phyloP scores from a whole-genome alignment of 371 early-diverging fungal genomes.

The Lichtheimia ornata region DNA sequence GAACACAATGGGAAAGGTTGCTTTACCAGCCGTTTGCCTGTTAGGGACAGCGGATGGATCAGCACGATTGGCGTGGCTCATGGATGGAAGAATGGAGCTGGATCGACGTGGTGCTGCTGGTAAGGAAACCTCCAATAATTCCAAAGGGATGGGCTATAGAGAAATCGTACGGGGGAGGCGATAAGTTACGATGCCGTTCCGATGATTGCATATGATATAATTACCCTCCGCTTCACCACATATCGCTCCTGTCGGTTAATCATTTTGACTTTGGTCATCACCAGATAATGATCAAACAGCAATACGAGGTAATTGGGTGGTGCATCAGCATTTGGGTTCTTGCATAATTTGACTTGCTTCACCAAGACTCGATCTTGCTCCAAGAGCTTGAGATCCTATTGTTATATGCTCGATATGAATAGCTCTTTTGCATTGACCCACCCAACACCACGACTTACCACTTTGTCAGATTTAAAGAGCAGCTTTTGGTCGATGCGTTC shows the following conservation, averaged over 20 bases:
- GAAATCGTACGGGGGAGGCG: neutral
- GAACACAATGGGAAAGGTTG: constrained; percentile 68
- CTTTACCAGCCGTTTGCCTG: constrained; percentile 14
- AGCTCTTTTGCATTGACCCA: too few relatives aligned
- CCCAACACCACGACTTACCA: constrained; percentile 20
- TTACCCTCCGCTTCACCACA: constrained; percentile 38
- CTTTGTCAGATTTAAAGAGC: constrained; percentile 46
- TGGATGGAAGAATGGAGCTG: constrained; percentile 33
- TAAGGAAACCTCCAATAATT: constrained; percentile 49
- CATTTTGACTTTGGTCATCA: constrained; percentile 39
- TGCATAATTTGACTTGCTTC: constrained; percentile 48
- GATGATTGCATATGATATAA: neutral
- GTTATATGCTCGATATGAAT: neutral
- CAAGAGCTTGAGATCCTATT: constrained; percentile 37
- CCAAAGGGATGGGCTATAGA: constrained; percentile 73
- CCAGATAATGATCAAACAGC: constrained; percentile 43
- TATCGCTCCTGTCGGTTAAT: constrained; percentile 29
- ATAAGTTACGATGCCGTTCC: neutral
- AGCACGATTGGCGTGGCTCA: constrained; percentile 1
- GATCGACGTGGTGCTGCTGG: constrained; percentile 21
- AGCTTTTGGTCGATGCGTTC: constrained; percentile 45
- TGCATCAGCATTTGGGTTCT: constrained; percentile 48
- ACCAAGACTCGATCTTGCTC: constrained; percentile 30
- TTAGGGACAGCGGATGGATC: constrained; percentile 7
- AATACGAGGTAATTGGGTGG: constrained; percentile 64